Conservation (phyloP, 2,329 filamentous ascomycete species). For the Colletotrichum lini region DNA sequence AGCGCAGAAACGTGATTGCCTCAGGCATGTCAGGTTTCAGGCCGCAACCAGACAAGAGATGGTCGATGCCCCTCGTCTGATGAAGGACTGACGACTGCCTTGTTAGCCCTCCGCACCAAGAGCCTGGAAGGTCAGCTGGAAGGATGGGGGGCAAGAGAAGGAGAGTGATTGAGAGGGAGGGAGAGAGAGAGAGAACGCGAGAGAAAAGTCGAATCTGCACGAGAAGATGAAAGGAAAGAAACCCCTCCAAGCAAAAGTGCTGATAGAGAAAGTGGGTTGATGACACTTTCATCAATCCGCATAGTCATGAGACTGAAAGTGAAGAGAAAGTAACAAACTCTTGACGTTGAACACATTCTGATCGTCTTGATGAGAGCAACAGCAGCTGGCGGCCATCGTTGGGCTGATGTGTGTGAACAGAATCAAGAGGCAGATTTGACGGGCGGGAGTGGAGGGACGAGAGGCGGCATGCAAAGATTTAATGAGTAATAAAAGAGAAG, state of each 20-base stretch:
- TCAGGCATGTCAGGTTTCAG: slow-evolving; percentile 43
- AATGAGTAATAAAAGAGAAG: slow-evolving; percentile 42
- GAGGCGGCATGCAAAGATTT: slow-evolving; percentile 41
- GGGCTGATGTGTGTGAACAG: slow-evolving; percentile 11
- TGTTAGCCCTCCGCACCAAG: slow-evolving; percentile 36
- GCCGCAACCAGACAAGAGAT: slow-evolving; percentile 41
- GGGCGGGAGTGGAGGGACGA: slow-evolving; percentile 39
- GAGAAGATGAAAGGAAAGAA: background rate
- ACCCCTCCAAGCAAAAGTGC: background rate
- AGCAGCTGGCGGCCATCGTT: slow-evolving; percentile 7
- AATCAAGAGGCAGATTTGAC: slow-evolving; percentile 21
- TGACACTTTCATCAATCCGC: background rate
- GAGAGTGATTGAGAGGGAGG: background rate
- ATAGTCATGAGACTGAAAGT: background rate
- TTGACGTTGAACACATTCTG: background rate
- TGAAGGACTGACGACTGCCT: slow-evolving; percentile 38
- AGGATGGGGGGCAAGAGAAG: slow-evolving; percentile 13
- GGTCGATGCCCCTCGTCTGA: slow-evolving; percentile 28
- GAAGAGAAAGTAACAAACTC: background rate
- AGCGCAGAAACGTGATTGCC: slow-evolving; percentile 34
- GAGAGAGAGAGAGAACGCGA: background rate
- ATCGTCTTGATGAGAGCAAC: slow-evolving; percentile 16
- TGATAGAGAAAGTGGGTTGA: background rate
- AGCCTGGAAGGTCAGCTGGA: slow-evolving; percentile 24
- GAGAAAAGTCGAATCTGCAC: background rate